Conservation (phyloP, 1,284 basidiomycete species). For the Fistulinella cinereoalba region DNA sequence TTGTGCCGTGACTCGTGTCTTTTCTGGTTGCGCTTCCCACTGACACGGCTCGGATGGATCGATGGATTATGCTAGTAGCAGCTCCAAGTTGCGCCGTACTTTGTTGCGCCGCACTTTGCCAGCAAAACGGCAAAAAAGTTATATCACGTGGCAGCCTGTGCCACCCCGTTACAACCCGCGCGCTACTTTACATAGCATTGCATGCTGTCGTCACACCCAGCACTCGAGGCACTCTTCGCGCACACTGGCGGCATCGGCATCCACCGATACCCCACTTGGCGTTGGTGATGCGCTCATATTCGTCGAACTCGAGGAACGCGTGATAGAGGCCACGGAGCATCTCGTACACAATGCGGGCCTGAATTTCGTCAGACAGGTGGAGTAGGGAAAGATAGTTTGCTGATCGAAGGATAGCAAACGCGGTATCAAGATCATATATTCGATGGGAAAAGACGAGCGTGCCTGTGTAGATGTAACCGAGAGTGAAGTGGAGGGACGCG, state of each 20-base stretch:
- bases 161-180: too few species aligned
- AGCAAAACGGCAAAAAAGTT: too few species aligned
- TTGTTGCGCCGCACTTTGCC: too few species aligned
- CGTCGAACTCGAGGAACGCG: slow-evolving; percentile 73
- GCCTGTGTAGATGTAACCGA: slow-evolving; percentile 93
- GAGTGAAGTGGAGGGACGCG: slow-evolving; percentile 89
- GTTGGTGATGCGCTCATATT: slow-evolving; percentile 67
- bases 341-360: slow-evolving; percentile 78
- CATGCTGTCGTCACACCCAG: too few species aligned
- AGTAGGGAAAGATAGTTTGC: slow-evolving; percentile 80
- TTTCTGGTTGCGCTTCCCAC: too few species aligned
- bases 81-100: too few species aligned
- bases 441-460: slow-evolving; percentile 91
- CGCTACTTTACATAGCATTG: too few species aligned
- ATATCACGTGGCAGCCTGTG: too few species aligned
- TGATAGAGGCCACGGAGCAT: slow-evolving; percentile 88
- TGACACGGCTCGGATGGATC: too few species aligned
- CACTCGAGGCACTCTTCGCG: slow-evolving; percentile 72
- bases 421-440: slow-evolving; percentile 89
- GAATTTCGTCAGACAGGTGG: slow-evolving; percentile 75
- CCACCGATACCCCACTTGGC: slow-evolving; percentile 76
- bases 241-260: slow-evolving; percentile 79
- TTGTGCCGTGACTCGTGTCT: too few species aligned
- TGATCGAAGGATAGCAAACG: slow-evolving; percentile 85
- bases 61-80: too few species aligned